Evolutionary conservation across 1,139 yeast species (phyloP), one percentile per base, ranked within the genome.

Genomic region (Saccharomyces hybrid): DNA sequence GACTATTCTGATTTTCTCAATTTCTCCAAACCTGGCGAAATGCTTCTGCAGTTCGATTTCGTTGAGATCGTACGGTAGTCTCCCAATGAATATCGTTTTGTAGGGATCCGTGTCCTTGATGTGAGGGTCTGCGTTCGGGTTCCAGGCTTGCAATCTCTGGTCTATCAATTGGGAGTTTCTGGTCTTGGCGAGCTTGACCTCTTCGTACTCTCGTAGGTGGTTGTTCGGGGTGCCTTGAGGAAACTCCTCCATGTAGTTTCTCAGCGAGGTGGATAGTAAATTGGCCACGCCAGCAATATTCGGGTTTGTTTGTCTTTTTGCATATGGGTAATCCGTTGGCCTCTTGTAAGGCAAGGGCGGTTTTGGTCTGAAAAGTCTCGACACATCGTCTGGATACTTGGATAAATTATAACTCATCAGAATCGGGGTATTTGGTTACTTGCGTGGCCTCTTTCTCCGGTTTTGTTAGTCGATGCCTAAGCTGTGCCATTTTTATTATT

Each of bases 61-160:
- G 0, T 82, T 80, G n/a, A 81, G 72, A 4, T 73, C 71, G 65
- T 86, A 90, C 52, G 82, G 81, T 54, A 91, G 70, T 54, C 97
- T 73, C 0, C 86, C 84, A 2, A 93, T 78, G 65, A 93, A 90
- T 1, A 93, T 78, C 0, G 98, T 91, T 57, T 77, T 75, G 65
- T 78, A 83, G 0, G 97, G 95, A 64, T 90, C 96, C 2, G 70
- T 65, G 8, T 86, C 85, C 59, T 78, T 75, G 27, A 84, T 75
- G 52, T 84, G 81, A 5, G 81, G 78, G 64, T 88, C 96, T 42
- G 65, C 71, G 51, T 62, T 73, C 29, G 81, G 91, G 60, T 76
- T 76, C 89, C 78, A 90, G 64, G 64, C 75, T 56, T 60, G 65
- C 48, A 68, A 67, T 44, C 62, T 60, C 49, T 68, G 65, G 44